Conservation (phyloP, 1,139 yeast genomes). For the Geotrichum phurueaensis region DNA sequence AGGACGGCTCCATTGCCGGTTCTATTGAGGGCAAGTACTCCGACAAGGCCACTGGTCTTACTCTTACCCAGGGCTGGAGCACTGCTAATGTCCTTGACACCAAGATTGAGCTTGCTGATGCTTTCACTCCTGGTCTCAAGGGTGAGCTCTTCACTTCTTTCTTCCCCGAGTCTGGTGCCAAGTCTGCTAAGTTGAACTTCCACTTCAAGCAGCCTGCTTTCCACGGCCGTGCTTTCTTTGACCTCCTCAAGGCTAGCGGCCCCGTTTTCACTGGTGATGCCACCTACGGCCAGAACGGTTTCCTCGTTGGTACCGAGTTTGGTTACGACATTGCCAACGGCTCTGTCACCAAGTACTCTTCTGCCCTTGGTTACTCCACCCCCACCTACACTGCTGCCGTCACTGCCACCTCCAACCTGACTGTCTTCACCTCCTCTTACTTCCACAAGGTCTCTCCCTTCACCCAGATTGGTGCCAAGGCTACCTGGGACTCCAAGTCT, state of each 20-base stretch:
- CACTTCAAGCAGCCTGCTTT: conserved; percentile 90
- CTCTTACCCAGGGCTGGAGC: conserved; percentile 97
- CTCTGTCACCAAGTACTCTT: conserved; percentile 87
- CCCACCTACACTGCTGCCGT: conserved; percentile 84
- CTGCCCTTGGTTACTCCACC: conserved; percentile 89
- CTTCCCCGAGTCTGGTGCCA: conserved; percentile 74
- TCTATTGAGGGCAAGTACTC: conserved; percentile 87
- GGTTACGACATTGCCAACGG: conserved; percentile 94
- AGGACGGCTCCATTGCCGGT: conserved; percentile 80
- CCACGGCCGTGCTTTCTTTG: conserved; percentile 92
- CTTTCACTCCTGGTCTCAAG: conserved; percentile 91
- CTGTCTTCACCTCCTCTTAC: conserved; percentile 91
- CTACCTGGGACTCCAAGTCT: conserved; percentile 88
- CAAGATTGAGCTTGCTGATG: conserved; percentile 87
- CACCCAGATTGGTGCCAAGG: conserved; percentile 97
- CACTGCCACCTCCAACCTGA: conserved; percentile 83
- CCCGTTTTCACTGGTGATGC: conserved; percentile 94
- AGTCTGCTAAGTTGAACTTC: conserved; percentile 86
- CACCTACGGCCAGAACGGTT: conserved; percentile 92
- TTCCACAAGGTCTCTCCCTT: conserved; percentile 89
- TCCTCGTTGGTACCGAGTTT: conserved; percentile 95
- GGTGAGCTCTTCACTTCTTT: conserved; percentile 86
- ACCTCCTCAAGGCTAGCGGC: conserved; percentile 70
- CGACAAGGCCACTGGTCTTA: conserved; percentile 89
- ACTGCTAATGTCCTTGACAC: conserved; percentile 88